phyloP scores from a whole-genome alignment of 441 rosid species.

The Viola pubescens region DNA sequence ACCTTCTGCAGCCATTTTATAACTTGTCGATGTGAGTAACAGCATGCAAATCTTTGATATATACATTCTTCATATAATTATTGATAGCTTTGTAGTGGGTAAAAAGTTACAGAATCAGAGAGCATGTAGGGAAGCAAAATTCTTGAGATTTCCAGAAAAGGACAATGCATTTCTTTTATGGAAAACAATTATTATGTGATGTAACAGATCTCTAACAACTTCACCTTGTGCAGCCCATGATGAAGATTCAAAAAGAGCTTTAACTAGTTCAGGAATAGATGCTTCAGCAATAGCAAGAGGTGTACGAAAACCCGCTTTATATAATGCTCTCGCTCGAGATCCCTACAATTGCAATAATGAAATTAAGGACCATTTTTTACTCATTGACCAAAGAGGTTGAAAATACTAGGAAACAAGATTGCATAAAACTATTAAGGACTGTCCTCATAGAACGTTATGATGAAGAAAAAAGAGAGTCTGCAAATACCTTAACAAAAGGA shows the following conservation, averaged over 20 bases:
- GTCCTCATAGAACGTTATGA: slow-evolving; percentile 12
- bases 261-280: slow-evolving; percentile 72
- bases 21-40: slow-evolving; percentile 18
- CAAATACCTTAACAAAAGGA: slow-evolving; percentile 82
- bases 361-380: slow-evolving; percentile 13
- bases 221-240: slow-evolving; percentile 86
- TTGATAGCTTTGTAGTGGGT: background rate
- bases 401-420: slow-evolving; percentile 3
- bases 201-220: slow-evolving; percentile 13
- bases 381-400: background rate
- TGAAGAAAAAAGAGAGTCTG: slow-evolving; percentile 11
- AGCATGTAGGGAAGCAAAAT: background rate
- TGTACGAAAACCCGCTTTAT: slow-evolving; percentile 91
- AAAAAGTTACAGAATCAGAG: background rate
- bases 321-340: slow-evolving; percentile 94
- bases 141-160: background rate
- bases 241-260: slow-evolving; percentile 90
- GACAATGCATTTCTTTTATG: background rate
- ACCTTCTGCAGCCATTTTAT: slow-evolving; percentile 35
- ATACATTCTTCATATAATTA: background rate
- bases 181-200: background rate
- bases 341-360: slow-evolving; percentile 46
- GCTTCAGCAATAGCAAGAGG: slow-evolving; percentile 95
- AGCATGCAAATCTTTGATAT: background rate
- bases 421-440: slow-evolving; percentile 4